A percentile compares a stretch with the other conserved stretches of the same genome.
phyloP scores from a whole-genome alignment of 306 rosid genomes.

The Ceratonia siliqua region DNA sequence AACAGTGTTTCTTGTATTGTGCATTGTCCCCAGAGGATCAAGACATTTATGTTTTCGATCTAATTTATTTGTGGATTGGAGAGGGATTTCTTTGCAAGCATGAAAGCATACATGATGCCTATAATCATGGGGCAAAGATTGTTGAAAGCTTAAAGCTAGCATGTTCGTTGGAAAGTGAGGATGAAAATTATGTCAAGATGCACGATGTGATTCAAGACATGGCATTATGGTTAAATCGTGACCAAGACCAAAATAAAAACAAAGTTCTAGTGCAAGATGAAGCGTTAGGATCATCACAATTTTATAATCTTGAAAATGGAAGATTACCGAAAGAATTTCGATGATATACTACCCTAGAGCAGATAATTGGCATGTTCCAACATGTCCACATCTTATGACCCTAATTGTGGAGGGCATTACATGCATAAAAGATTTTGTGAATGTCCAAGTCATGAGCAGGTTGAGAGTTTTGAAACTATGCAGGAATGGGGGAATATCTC shows the following conservation, averaged over 20 bases:
- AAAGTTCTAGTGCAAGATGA: background rate
- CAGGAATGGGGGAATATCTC: background rate
- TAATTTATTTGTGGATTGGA: background rate
- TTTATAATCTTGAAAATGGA: background rate
- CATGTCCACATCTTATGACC: background rate
- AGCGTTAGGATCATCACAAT: background rate
- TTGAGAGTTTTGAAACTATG: background rate
- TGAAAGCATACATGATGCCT: background rate
- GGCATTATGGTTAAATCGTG: background rate
- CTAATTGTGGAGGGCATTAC: background rate
- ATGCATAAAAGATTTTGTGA: background rate
- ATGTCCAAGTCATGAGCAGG: background rate
- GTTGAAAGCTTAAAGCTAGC: slow-evolving; percentile 4
- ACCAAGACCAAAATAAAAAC: background rate
- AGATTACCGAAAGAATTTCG: background rate
- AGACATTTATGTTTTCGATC: background rate
- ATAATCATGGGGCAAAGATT: background rate
- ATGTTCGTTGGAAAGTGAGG: slow-evolving; percentile 7
- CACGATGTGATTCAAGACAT: slow-evolving; percentile 10
- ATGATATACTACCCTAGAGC: background rate
- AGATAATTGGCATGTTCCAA: background rate
- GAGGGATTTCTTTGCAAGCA: background rate
- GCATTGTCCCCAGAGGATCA: background rate
- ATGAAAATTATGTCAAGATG: background rate
- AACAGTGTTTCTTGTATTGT: background rate